phyloP scores from a whole-genome alignment of 257 asterid genomes.

The Linderniella brevidens region DNA sequence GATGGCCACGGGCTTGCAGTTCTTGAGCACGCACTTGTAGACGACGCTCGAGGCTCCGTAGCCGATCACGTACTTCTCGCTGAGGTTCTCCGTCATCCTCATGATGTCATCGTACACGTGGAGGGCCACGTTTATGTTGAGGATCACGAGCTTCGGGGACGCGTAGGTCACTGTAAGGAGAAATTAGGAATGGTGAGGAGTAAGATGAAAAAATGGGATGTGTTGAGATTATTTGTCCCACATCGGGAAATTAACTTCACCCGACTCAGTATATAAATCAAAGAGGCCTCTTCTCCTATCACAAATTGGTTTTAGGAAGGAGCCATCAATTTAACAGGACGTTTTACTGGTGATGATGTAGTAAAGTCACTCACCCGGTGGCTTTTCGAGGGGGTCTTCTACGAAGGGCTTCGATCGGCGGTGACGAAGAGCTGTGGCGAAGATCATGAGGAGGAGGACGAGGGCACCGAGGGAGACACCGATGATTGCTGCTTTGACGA shows the following conservation, averaged over 20 bases:
- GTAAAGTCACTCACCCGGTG: conserved; percentile 8
- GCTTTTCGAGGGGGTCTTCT: conserved; percentile 61
- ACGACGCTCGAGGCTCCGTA: conserved; percentile 2
- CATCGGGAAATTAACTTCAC: too few relatives aligned
- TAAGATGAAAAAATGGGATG: too few relatives aligned
- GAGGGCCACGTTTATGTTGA: conserved; percentile 3
- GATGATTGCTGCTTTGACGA: conserved; percentile 81
- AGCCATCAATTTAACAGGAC: too few relatives aligned
- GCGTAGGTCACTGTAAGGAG: background rate
- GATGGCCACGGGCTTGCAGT: conserved; percentile 3
- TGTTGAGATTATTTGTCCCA: too few relatives aligned
- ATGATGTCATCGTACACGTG: conserved; percentile 3
- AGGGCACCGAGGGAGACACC: conserved; percentile 84
- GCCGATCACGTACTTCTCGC: conserved; percentile 4
- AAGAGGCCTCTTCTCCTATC: too few relatives aligned
- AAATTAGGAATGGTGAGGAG: background rate
- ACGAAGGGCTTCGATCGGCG: conserved; percentile 38
- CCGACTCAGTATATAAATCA: too few relatives aligned
- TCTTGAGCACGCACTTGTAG: background rate
- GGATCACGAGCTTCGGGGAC: conserved; percentile 2
- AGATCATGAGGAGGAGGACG: conserved; percentile 67
- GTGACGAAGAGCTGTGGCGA: conserved; percentile 69
- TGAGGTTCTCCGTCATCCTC: conserved; percentile 4
- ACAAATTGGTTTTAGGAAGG: too few relatives aligned
- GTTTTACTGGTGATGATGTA: too few relatives aligned